phyloP scores from a whole-genome alignment of 768 basidiomycete species.

The Pleurotus eryngii region DNA sequence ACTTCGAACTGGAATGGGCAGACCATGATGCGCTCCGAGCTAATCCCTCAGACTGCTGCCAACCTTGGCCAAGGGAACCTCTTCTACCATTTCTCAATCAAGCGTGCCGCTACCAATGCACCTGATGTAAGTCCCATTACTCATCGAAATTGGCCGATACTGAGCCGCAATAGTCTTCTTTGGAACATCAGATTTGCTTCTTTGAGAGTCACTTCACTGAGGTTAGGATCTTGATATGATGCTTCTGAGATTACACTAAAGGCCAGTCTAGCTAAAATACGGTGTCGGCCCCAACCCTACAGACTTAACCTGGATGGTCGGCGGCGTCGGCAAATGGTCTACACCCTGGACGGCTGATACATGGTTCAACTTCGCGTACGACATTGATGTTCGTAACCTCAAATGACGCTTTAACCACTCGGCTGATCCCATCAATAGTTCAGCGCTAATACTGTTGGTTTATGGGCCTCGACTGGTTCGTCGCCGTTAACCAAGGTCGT shows the following conservation, averaged over 20 bases:
- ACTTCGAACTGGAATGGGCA: conserved; percentile 56
- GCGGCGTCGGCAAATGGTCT: conserved; percentile 43
- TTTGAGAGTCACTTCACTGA: conserved; percentile 66
- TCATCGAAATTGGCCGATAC: not conserved
- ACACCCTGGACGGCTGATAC: conserved; percentile 46
- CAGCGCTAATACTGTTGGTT: conserved; percentile 47
- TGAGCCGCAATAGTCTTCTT: conserved; percentile 33
- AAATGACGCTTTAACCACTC: not conserved
- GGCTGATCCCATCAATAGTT: conserved; percentile 32
- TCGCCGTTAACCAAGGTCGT: conserved; percentile 47
- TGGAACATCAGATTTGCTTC: conserved; percentile 61
- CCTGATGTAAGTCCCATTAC: conserved; percentile 39
- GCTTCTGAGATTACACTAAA: not conserved
- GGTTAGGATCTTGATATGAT: conserved; percentile 21
- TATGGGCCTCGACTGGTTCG: conserved; percentile 53
- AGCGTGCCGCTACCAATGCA: conserved; percentile 42
- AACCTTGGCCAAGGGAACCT: conserved; percentile 57
- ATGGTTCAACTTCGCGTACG: conserved; percentile 69
- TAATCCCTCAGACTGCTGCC: conserved; percentile 42
- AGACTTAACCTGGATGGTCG: conserved; percentile 52
- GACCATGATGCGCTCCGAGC: conserved; percentile 39
- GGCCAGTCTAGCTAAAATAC: conserved; percentile 44
- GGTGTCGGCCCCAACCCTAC: conserved; percentile 48
- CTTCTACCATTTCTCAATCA: conserved; percentile 63
- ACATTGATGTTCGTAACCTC: conserved; percentile 46